phyloP scores from a whole-genome alignment of 345 rosid species.

The Isatis tinctoria region DNA sequence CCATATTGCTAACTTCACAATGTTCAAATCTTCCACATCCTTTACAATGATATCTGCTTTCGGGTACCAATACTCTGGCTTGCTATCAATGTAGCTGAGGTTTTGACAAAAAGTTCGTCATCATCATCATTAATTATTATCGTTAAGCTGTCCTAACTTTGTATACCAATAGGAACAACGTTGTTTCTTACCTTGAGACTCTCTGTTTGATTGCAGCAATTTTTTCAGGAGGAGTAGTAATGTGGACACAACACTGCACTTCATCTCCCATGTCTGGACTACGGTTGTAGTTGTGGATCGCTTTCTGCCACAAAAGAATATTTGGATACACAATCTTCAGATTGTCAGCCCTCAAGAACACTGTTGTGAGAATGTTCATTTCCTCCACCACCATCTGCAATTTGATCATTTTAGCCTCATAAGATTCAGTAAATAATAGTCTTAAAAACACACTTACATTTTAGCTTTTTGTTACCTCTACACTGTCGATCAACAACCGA shows the following conservation, averaged over 20 bases:
- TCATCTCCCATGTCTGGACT: constrained; percentile 93
- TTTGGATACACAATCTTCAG: constrained; percentile 65
- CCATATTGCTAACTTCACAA: constrained; percentile 62
- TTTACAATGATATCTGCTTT: constrained; percentile 44
- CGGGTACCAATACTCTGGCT: constrained; percentile 75
- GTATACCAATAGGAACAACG: not conserved
- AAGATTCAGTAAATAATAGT: not conserved
- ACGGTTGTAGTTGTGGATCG: constrained; percentile 69
- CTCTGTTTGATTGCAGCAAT: constrained; percentile 54
- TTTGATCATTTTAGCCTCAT: not conserved
- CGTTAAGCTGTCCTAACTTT: not conserved
- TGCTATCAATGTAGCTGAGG: constrained; percentile 50
- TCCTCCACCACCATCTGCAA: constrained; percentile 77
- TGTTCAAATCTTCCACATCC: constrained; percentile 48
- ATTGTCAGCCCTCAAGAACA: constrained; percentile 79
- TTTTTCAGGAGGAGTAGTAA: constrained; percentile 66
- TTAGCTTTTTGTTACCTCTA: constrained; percentile 44
- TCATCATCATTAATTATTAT: not conserved
- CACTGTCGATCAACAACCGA: constrained; percentile 62
- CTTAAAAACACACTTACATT: not conserved
- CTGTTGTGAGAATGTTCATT: constrained; percentile 87
- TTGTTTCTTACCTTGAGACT: constrained; percentile 45
- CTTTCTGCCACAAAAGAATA: constrained; percentile 50
- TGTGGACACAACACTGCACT: constrained; percentile 57
- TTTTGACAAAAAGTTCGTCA: not conserved